phyloP scores from a whole-genome alignment of 257 asterid genomes.

The Solanum gandarillasii region DNA sequence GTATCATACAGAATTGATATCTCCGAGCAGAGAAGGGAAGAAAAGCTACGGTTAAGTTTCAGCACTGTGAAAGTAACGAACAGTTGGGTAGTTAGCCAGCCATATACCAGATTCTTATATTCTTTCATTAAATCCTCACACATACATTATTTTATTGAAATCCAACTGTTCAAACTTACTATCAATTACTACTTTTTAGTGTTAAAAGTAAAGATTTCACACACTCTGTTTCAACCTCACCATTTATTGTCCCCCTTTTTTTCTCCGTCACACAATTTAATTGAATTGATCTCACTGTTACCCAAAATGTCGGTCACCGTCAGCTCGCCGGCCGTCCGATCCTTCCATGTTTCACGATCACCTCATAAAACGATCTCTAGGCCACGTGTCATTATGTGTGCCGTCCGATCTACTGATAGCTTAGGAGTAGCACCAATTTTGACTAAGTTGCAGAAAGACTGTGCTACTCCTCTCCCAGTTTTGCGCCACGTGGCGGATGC shows the following conservation, averaged over 20 bases:
- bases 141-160: neutral
- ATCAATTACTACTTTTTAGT: slow-evolving; percentile 2
- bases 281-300: slow-evolving; percentile 18
- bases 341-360: slow-evolving; percentile 22
- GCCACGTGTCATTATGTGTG: slow-evolving; percentile 22
- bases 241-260: neutral
- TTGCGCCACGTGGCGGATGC: slow-evolving; percentile 68
- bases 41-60: neutral
- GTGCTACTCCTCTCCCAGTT: slow-evolving; percentile 64
- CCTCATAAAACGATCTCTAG: neutral
- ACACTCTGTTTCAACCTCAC: slow-evolving; percentile 5
- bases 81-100: neutral
- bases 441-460: slow-evolving; percentile 52
- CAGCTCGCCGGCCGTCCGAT: slow-evolving; percentile 27
- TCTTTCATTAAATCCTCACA: neutral
- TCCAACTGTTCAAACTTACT: slow-evolving; percentile 13
- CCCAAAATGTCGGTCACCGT: slow-evolving; percentile 39
- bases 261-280: slow-evolving; percentile 2
- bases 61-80: slow-evolving; percentile 2
- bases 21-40: neutral
- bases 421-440: slow-evolving; percentile 29
- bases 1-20: too few relatives aligned
- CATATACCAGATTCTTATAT: neutral
- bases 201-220: neutral
- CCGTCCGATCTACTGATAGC: slow-evolving; percentile 25